phyloP scores from a whole-genome alignment of 495 filamentous ascomycete genomes.

The Penicillium goetzii region DNA sequence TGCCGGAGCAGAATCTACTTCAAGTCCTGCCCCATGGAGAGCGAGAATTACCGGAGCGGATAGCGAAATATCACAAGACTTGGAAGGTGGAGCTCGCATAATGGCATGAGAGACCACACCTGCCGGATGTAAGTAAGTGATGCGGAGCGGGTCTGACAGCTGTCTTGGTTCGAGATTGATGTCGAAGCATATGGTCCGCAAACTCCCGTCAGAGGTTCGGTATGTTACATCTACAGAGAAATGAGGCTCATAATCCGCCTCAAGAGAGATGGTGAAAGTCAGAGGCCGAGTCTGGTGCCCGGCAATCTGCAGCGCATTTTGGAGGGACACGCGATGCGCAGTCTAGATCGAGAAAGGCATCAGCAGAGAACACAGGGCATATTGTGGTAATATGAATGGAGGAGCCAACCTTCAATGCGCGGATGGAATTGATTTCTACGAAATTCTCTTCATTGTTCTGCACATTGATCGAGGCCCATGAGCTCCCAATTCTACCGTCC shows the following conservation, averaged over 20 bases:
- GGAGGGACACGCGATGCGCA: neutral
- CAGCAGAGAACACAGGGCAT: neutral
- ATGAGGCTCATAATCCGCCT: neutral
- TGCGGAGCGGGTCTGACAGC: conserved; percentile 53
- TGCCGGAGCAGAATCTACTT: conserved; percentile 51
- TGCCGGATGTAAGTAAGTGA: conserved; percentile 60
- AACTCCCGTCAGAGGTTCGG: neutral
- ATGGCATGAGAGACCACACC: conserved; percentile 65
- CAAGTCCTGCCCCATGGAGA: conserved; percentile 62
- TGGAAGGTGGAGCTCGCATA: conserved; percentile 55
- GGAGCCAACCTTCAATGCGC: neutral
- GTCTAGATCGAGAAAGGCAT: neutral
- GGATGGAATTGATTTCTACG: neutral
- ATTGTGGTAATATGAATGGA: neutral
- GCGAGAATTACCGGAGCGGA: neutral
- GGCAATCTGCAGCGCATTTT: neutral
- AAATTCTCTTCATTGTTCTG: neutral
- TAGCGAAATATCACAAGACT: neutral
- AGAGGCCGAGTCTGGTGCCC: conserved; percentile 4
- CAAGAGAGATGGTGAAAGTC: neutral
- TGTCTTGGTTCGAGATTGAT: conserved; percentile 4
- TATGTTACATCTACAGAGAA: neutral
- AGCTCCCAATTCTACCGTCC: neutral
- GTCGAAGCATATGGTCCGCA: neutral
- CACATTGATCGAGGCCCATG: conserved; percentile 10